These are phyloP conservation scores for Comarum palustre DNA, from an alignment of 306 rosid genomes.

Conservation along the genomic window DNA sequence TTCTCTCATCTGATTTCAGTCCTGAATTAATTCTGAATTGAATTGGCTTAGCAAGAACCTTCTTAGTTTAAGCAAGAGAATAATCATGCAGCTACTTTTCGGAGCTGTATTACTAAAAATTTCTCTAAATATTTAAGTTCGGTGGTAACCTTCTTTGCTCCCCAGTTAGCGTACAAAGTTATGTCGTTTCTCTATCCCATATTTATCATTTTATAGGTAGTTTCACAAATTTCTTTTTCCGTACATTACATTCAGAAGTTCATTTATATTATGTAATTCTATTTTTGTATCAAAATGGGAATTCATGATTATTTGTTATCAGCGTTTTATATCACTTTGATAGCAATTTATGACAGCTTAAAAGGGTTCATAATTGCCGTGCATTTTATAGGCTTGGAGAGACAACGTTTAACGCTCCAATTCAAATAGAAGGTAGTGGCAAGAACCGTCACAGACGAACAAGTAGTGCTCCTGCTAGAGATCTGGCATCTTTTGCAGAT, in stretches of 20 bases:
- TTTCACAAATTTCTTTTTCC: not conserved
- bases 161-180: not conserved
- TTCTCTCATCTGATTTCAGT: constrained; percentile 25
- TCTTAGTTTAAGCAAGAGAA: constrained; percentile 4
- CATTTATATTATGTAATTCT: not conserved
- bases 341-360: constrained; percentile 15
- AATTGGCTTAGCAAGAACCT: not conserved
- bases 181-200: not conserved
- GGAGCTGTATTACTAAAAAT: too few species aligned
- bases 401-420: constrained; percentile 50
- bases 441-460: constrained; percentile 44
- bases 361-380: constrained; percentile 19
- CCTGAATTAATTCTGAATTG: not conserved
- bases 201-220: not conserved
- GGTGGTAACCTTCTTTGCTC: not conserved
- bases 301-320: not conserved
- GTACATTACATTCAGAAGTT: not conserved
- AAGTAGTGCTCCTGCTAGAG: constrained; percentile 58
- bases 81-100: not conserved
- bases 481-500: constrained; percentile 75
- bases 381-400: constrained; percentile 67
- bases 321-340: not conserved
- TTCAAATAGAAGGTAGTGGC: constrained; percentile 50
- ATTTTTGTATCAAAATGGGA: not conserved
- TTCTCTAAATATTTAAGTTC: too few species aligned